Evolutionary conservation across 805 yeast genomes (phyloP), one percentile per base, ranked within the genome.

Genomic region (Kazachstania taianensis): DNA sequence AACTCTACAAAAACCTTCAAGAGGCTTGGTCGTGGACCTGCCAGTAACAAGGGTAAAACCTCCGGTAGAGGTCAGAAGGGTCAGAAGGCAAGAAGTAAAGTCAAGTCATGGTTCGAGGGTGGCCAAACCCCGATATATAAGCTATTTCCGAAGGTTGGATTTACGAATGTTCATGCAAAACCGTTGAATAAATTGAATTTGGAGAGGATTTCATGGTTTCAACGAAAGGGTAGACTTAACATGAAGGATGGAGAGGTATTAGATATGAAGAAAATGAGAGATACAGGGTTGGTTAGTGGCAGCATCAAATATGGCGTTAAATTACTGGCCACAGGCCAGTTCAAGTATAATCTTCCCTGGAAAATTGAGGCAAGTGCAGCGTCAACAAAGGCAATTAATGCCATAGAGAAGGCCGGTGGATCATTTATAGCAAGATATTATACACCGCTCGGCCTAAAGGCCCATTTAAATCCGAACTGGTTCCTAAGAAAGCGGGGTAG

Each of bases 1-100:
- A 77, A 79, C 31, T 75, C 89, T 0, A 77, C 75, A 28, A 65
- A 63, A 34, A 59, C 67, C 13, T 70, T 68, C 52, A 82, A 78
- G 53, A 72, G 96, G 59, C 68, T 89, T 9, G 98, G 98, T 62
- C 78, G 98, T 66, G 97, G 97, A 65, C 94, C 95, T 17, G 86
- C 94, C 28, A 80, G 94, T 25, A 85, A 86, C 15, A 68, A 73
- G 46, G 98, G 98, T 66, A 87, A 89, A 62, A 92, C 97, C 3
- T 76, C 96, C 5, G 94, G 95, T 33, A 73, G 97, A 59, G 98
- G 98, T 69, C 94, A 84, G 53, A 92, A 92, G 65, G 98, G 98
- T 75, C 97, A 89, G 59, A 89, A 89, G 65, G 96, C 97, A 8
- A 75, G 97, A 63, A 82, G 89, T 26, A 73, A 78, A 28, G 89